These are phyloP conservation scores for Aurifilum marmelostoma DNA, from an alignment of 2,329 filamentous ascomycete species.

Conservation along the genomic window DNA sequence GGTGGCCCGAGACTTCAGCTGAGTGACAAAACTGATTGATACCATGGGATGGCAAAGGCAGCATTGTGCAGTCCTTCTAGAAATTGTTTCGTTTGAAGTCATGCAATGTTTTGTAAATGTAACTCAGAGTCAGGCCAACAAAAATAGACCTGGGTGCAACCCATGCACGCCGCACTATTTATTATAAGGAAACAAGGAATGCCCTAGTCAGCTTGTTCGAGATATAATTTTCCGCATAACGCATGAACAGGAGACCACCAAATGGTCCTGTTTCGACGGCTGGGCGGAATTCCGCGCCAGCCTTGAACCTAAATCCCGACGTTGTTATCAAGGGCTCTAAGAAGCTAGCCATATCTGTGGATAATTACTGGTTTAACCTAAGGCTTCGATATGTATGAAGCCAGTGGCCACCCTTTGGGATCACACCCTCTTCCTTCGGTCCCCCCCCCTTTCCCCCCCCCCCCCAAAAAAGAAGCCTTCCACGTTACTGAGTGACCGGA, in stretches of 20 bases:
- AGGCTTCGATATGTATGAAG: background rate
- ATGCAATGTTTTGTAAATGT: too few relatives aligned
- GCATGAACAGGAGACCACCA: background rate
- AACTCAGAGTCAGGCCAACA: background rate
- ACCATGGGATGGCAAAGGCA: too few relatives aligned
- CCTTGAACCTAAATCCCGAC: background rate
- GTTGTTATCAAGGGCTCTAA: background rate
- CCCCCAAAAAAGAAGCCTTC: too few relatives aligned
- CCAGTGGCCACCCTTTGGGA: background rate
- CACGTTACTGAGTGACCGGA: background rate
- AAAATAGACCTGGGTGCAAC: background rate
- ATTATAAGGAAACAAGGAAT: background rate
- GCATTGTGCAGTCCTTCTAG: too few relatives aligned
- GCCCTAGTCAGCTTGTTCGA: background rate
- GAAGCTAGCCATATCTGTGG: background rate
- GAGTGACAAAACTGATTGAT: too few relatives aligned
- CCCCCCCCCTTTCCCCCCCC: too few relatives aligned
- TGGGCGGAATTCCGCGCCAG: background rate
- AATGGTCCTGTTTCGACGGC: background rate
- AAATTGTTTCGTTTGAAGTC: too few relatives aligned
- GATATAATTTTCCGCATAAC: background rate
- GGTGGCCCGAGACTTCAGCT: too few relatives aligned
- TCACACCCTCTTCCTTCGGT: too few relatives aligned
- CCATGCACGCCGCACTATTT: background rate
- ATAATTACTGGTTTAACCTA: too few relatives aligned